Base-by-base conservation (phyloP, 139 green algal genomes). In the Desmodesmus armatus region DNA sequence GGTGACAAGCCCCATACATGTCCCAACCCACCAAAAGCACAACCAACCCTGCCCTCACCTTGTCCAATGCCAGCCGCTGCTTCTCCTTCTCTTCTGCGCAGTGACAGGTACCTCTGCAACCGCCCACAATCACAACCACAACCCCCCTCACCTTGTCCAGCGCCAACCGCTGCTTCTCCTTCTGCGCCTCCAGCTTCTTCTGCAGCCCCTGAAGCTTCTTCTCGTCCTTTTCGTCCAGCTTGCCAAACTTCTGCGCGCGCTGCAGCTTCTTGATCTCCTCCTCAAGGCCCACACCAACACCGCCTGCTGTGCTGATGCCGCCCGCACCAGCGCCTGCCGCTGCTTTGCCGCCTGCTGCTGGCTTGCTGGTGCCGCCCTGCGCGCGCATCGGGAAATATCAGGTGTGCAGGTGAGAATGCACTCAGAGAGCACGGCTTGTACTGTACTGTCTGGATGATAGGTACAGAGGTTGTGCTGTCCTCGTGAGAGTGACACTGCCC, bases 141-240 rank as follows among this genome's bases (percentile, higher is more conserved):
- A 63, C 27, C 9, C 37, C 35, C 35, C 66, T 15, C 76, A 82
- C 76, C 76, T 82, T 82, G 40, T 82, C 76, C 47, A 82, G 55
- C 29, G 76, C 76, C 76, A 82, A 29, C 15, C 55, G 37, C 55
- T 82, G 76, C 76, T 82, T 82, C 76, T 82, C 76, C 62, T 82
- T 39, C 27, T 82, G 76, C n/a, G 53, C 76, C n/a, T 71, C 76
- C 53, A 82, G 76, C 76, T 72, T 19, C 76, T 82, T 82, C 2
- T 33, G 66, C 47, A 82, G 43, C 37, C n/a, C 40, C 76, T 82
- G 37, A 53, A 82, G 47, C 55, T 72, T 82, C 5, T 65, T 23
- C 55, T 60, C 27, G 21, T 82, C 76, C 7, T 53, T 35, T 2
- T 82, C 76, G n/a, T 55, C 72, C 3, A 37, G 21, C 0, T n/a